phyloP scores from a whole-genome alignment of 257 asterid species.

The Vinca minor region DNA sequence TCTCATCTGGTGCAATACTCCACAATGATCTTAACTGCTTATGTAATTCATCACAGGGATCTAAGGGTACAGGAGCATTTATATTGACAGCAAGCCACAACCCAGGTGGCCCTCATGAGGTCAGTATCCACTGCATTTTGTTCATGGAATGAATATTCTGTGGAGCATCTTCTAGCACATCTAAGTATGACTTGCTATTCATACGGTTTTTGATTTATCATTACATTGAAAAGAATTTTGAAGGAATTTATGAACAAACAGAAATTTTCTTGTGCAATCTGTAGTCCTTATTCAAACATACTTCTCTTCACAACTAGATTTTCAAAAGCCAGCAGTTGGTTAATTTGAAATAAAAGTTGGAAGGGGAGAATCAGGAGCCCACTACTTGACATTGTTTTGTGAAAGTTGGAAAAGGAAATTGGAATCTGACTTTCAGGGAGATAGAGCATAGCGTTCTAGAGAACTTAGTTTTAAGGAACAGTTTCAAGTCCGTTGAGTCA shows the following conservation, averaged over 20 bases:
- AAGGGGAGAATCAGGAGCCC: background rate
- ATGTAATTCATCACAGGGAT: constrained; percentile 47
- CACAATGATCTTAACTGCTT: background rate
- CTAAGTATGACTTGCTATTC: background rate
- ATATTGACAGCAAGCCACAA: constrained; percentile 98
- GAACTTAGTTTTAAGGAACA: background rate
- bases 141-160: background rate
- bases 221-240: background rate
- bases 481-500: background rate
- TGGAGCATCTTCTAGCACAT: background rate
- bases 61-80: constrained; percentile 86
- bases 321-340: background rate
- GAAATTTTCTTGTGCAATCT: background rate
- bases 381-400: background rate
- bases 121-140: constrained; percentile 21
- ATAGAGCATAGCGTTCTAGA: background rate
- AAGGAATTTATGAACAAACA: background rate
- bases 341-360: background rate
- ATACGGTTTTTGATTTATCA: background rate
- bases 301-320: background rate
- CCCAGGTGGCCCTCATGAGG: constrained; percentile 99
- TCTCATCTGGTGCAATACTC: constrained; percentile 1
- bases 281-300: background rate
- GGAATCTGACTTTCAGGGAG: background rate
- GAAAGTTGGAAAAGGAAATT: background rate